phyloP scores from a whole-genome alignment of 495 filamentous ascomycete species.

The Friedmanniomyces endolithicus region DNA sequence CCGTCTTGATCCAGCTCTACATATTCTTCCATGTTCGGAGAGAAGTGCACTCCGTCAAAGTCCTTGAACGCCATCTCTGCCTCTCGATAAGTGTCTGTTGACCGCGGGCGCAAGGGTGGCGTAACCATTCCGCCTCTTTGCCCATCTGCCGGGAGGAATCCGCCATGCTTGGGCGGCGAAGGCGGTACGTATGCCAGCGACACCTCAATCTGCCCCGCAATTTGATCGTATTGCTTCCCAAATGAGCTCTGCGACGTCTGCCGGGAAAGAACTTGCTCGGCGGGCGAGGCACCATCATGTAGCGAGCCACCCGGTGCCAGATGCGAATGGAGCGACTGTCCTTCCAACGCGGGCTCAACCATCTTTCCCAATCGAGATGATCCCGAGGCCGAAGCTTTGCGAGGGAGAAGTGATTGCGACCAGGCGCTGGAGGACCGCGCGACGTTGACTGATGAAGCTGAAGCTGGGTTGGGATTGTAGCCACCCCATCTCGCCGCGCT shows the following conservation, averaged over 20 bases:
- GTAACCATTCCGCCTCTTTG: not conserved
- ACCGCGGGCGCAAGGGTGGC: conserved; percentile 35
- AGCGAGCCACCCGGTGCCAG: conserved; percentile 1
- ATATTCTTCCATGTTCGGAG: conserved; percentile 32
- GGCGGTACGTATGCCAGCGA: conserved; percentile 5
- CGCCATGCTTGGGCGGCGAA: conserved; percentile 2
- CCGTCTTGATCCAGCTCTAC: conserved; percentile 27
- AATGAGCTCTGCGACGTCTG: conserved; percentile 12
- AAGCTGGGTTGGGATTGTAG: conserved; percentile 50
- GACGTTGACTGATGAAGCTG: conserved; percentile 13
- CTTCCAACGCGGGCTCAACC: conserved; percentile 38
- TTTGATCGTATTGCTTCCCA: conserved; percentile 15
- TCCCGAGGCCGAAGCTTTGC: conserved; percentile 7
- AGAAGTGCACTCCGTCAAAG: conserved; percentile 88
- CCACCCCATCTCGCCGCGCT: conserved; percentile 52
- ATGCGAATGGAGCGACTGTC: conserved; percentile 33
- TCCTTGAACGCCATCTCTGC: conserved; percentile 61
- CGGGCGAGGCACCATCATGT: not conserved
- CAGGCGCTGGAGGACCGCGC: conserved; percentile 9
- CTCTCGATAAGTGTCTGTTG: conserved; percentile 57
- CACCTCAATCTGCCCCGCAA: conserved; percentile 13
- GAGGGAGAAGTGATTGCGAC: conserved; percentile 9
- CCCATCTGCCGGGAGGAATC: not conserved
- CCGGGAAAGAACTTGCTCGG: not conserved
- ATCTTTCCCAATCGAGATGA: conserved; percentile 39